Evolutionary conservation across 176 grass and related monocot genomes (phyloP), one percentile per base, ranked within the genome.

Genomic region (Typha latifolia): DNA sequence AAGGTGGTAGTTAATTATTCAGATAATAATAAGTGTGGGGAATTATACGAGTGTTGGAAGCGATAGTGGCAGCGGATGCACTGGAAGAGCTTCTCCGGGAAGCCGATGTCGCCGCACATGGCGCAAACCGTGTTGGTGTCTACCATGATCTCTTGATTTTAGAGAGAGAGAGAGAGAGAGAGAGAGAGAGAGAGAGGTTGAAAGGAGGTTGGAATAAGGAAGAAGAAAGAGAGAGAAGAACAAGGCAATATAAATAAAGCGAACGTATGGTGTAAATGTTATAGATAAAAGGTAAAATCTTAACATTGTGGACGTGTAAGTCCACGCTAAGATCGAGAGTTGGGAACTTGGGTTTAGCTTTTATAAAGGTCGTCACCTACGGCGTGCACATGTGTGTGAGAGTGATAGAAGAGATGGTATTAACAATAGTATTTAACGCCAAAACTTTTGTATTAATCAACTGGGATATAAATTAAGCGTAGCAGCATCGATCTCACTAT

Each of bases 21-120:
- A 24, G 8, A 0, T 24, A 29, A 29, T 29, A 29, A 31, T 15
- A 11, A 24, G 48, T 6, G 22, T 29, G 12, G 20, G 47, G 21
- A 48, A 15, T 26, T 8, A 9, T 67, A 76, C 94, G 89, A 90
- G 83, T 99, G 94, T 80, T 99, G 94, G 83, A 85, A 81, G 64
- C 94, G 94, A 69, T 66, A 80, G 61, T 73, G 83, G 86, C 94
- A 99, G 47, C 84, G 86, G 22, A 63, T 67, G 73, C 94, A 99
- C 49, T 64, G 83, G 83, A 99, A 99, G 72, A 99, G 89, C 83
- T 99, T 99, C 23, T 99, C 94, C 27, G 85, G 83, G 86, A 99
- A 99, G 31, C 94, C 94, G 63, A 99, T 76, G 84, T 99, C 95
- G 43, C 95, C 95, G 70, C 95, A 99, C 95, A 99, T 99, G 72